phyloP scores from a whole-genome alignment of 2,329 filamentous ascomycete species.

The Penicillium sp. region DNA sequence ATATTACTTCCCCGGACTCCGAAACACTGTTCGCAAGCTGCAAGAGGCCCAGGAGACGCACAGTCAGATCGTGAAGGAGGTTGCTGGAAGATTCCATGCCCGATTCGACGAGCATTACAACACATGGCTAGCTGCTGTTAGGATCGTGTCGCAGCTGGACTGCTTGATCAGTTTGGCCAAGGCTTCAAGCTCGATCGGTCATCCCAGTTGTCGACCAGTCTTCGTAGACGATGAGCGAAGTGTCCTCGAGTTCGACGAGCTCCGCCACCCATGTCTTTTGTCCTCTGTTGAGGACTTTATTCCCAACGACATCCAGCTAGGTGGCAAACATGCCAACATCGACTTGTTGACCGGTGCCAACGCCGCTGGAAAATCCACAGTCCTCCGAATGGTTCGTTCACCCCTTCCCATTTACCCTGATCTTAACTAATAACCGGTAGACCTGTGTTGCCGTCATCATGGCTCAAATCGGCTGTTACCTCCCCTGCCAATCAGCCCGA shows the following conservation, averaged over 20 bases:
- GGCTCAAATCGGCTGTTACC: constrained; percentile 91
- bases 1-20: constrained; percentile 86
- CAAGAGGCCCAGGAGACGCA: constrained; percentile 95
- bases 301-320: constrained; percentile 86
- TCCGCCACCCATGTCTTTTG: constrained; percentile 92
- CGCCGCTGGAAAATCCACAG: constrained; percentile 93
- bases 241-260: constrained; percentile 83
- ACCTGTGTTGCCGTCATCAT: constrained; percentile 96
- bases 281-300: constrained; percentile 91
- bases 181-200: constrained; percentile 75
- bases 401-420: not conserved
- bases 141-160: constrained; percentile 86
- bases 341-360: constrained; percentile 93
- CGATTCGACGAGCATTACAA: constrained; percentile 85
- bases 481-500: constrained; percentile 75
- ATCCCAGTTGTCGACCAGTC: constrained; percentile 81
- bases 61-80: constrained; percentile 82
- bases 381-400: constrained; percentile 77
- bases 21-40: constrained; percentile 74
- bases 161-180: constrained; percentile 91
- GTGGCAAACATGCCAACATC: constrained; percentile 76
- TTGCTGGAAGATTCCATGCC: constrained; percentile 74
- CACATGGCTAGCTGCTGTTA: constrained; percentile 83
- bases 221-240: constrained; percentile 83
- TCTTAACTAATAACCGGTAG: constrained; percentile 44